Evolutionary conservation across 148 eudicot genomes (phyloP).

Genomic region (Pouteria glomerata): DNA sequence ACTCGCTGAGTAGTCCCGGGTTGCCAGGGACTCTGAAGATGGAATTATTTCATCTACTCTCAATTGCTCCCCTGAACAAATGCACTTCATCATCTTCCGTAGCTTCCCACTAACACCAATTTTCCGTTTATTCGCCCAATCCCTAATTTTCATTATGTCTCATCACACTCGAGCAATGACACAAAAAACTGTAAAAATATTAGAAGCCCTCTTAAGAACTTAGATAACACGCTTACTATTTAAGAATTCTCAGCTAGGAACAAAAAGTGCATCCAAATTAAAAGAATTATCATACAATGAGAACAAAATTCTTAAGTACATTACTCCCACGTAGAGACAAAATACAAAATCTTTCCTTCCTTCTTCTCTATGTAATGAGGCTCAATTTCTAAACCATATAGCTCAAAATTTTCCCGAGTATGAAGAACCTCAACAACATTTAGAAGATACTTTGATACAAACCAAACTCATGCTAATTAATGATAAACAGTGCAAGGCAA

Average conservation of each 20-base stretch:
- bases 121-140: conserved; percentile 26
- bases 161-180: conserved; percentile 19
- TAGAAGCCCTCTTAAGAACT: neutral
- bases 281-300: neutral
- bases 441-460: neutral
- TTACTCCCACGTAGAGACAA: neutral
- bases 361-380: neutral
- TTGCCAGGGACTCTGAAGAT: conserved; percentile 69
- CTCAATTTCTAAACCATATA: neutral
- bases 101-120: conserved; percentile 24
- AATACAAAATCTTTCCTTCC: neutral
- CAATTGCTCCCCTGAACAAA: conserved; percentile 63
- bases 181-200: conserved; percentile 2
- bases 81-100: conserved; percentile 69
- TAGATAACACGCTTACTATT: neutral
- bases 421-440: neutral
- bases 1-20: conserved; percentile 63
- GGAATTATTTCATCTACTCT: conserved; percentile 41
- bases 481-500: neutral
- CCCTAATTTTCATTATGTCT: conserved; percentile 48
- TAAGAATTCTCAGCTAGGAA: neutral
- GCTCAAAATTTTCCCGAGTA: neutral
- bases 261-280: neutral
- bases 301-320: neutral
- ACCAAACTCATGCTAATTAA: conserved; percentile 2